Conservation (phyloP, 768 basidiomycete species). For the Mycena belliarum region DNA sequence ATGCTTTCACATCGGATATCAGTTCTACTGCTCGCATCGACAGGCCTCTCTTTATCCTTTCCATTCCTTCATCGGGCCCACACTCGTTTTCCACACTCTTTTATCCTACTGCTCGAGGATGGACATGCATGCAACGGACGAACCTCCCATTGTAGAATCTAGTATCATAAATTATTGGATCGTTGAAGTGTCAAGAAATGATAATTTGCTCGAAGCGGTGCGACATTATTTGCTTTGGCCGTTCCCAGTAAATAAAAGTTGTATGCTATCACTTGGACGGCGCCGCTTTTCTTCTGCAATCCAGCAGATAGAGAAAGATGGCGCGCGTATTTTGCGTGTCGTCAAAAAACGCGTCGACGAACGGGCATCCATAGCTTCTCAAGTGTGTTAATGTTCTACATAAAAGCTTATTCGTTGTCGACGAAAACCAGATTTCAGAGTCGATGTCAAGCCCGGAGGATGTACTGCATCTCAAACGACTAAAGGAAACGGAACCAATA, state of each 20-base stretch:
- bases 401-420: not conserved
- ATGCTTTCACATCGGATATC: constrained; percentile 3
- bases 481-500: constrained; percentile 72
- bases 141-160: constrained; percentile 15
- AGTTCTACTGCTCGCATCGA: not conserved
- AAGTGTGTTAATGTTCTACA: constrained; percentile 34
- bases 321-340: constrained; percentile 54
- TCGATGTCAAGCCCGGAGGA: constrained; percentile 56
- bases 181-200: no score
- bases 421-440: constrained; percentile 47
- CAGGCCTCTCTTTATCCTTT: not conserved
- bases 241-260: not conserved
- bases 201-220: not conserved
- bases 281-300: constrained; percentile 19
- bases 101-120: constrained; percentile 19
- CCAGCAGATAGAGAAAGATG: constrained; percentile 39
- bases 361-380: constrained; percentile 43
- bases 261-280: constrained; percentile 14
- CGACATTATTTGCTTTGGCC: not conserved
- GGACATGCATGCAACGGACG: constrained; percentile 13
- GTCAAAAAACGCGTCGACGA: constrained; percentile 56
- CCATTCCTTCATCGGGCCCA: constrained; percentile 1
- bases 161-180: not conserved
- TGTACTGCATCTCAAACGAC: constrained; percentile 55
- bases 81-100: constrained; percentile 7